These are phyloP conservation scores for Aspergillus olivimuriae DNA, from an alignment of 495 filamentous ascomycete genomes.

Conservation along the genomic window DNA sequence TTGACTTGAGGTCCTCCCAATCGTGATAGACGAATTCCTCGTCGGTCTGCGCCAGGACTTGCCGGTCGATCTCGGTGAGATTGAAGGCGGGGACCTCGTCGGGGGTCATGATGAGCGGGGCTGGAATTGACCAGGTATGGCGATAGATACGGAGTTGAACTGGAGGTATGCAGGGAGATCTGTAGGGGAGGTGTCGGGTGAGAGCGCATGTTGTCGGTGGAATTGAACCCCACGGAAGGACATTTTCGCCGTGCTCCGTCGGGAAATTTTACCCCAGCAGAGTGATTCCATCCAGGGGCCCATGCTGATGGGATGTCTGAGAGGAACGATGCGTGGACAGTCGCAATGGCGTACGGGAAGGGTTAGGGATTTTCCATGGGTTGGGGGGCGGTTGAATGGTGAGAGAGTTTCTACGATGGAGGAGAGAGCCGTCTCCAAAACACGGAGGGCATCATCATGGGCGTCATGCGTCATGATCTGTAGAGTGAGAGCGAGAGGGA, in stretches of 20 bases:
- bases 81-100: conserved; percentile 44
- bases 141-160: background rate
- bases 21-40: conserved; percentile 61
- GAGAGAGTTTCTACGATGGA: no score
- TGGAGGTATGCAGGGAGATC: background rate
- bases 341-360: no score
- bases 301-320: no score
- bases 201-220: no score
- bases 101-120: conserved; percentile 2
- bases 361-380: no score
- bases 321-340: no score
- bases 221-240: conserved; percentile 4
- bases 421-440: no score
- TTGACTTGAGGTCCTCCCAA: conserved; percentile 61
- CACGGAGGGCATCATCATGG: no score
- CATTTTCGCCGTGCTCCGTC: background rate
- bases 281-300: background rate
- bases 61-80: conserved; percentile 58
- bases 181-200: no score
- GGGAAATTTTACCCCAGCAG: conserved; percentile 12
- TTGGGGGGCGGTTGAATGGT: no score
- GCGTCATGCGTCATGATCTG: no score
- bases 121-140: background rate
- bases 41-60: conserved; percentile 61
- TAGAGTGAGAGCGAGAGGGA: no score